A percentile compares a stretch with the other conserved stretches of the same genome.
These are phyloP conservation scores for Zelonia costaricensis DNA, from an alignment of 208 protist species.

Conservation along the genomic window DNA sequence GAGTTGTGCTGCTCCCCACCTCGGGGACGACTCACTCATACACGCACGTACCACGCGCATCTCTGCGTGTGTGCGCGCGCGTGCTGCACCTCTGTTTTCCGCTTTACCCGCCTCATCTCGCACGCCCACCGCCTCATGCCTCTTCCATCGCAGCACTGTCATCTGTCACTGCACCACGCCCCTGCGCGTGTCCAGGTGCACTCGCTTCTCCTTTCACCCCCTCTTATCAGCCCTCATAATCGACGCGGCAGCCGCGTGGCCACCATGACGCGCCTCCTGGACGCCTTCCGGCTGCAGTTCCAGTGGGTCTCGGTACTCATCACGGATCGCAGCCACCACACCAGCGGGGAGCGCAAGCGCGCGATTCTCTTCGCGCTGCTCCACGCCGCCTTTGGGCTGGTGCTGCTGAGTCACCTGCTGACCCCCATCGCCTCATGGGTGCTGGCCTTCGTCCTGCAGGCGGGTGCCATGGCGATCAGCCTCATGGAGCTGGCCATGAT, in stretches of 20 bases:
- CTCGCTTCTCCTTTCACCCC: neutral
- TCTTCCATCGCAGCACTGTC: too few species aligned
- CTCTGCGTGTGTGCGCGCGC: too few species aligned
- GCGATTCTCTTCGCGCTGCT: conserved; percentile 57
- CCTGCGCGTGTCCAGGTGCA: neutral
- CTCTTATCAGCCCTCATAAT: too few species aligned
- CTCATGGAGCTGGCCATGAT: conserved; percentile 43
- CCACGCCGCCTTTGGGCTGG: conserved; percentile 50
- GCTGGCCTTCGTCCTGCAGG: conserved; percentile 61
- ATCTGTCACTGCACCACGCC: too few species aligned
- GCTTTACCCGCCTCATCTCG: too few species aligned
- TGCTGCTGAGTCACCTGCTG: conserved; percentile 41
- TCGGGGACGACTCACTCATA: too few species aligned
- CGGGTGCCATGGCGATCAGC: conserved; percentile 35
- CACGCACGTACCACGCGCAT: too few species aligned
- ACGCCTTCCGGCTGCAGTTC: conserved; percentile 65
- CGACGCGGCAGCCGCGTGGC: too few species aligned
- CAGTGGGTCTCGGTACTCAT: conserved; percentile 69
- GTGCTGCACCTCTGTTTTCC: too few species aligned
- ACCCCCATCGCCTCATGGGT: conserved; percentile 36
- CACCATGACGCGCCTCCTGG: conserved; percentile 18
- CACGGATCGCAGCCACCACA: conserved; percentile 38
- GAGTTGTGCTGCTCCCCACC: too few species aligned
- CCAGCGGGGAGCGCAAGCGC: conserved; percentile 27
- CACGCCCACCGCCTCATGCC: too few species aligned